A percentile compares a stretch with the other conserved stretches of the same genome.
Evolutionary conservation across 768 basidiomycete species (phyloP).

Genomic region (Naganishia friedmannii): DNA sequence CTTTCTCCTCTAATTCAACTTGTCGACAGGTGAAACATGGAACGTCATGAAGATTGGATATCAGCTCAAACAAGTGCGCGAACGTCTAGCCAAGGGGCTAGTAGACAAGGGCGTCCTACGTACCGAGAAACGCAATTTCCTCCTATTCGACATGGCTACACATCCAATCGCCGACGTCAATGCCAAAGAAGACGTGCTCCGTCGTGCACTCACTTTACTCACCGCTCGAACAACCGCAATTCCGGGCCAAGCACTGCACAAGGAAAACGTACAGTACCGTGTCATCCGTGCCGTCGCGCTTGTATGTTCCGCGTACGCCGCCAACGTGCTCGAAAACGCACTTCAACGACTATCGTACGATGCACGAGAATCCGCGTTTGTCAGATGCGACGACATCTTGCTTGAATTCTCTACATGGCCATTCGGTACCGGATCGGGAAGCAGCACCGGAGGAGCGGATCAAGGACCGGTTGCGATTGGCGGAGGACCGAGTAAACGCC

Average conservation of each 20-base stretch:
- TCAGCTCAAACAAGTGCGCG: slow-evolving; percentile 96
- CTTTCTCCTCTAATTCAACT: not conserved
- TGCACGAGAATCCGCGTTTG: slow-evolving; percentile 87
- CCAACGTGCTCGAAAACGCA: slow-evolving; percentile 91
- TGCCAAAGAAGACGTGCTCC: slow-evolving; percentile 79
- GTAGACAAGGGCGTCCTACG: slow-evolving; percentile 99
- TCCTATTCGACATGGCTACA: slow-evolving; percentile 99
- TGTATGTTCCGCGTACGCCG: slow-evolving; percentile 87
- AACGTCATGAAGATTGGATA: slow-evolving; percentile 99
- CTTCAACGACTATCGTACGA: slow-evolving; percentile 85
- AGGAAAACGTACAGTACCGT: slow-evolving; percentile 76
- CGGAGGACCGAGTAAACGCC: slow-evolving; percentile 59
- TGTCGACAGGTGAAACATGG: slow-evolving; percentile 85
- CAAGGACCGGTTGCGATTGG: slow-evolving; percentile 54
- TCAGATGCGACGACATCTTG: slow-evolving; percentile 87
- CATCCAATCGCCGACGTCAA: slow-evolving; percentile 93
- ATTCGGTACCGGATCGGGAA: slow-evolving; percentile 58
- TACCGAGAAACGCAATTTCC: slow-evolving; percentile 97
- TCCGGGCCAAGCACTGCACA: slow-evolving; percentile 67
- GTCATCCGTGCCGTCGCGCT: slow-evolving; percentile 76
- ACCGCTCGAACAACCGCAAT: slow-evolving; percentile 78
- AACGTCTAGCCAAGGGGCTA: slow-evolving; percentile 91
- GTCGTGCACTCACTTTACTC: slow-evolving; percentile 71
- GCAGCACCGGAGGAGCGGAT: slow-evolving; percentile 45
- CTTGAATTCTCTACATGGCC: slow-evolving; percentile 90